Percentiles rank a stretch among this genome's conserved stretches.
Evolutionary conservation across 225 moss, liverwort and hornwort species (phyloP).

Genomic region (Marchantia polymorpha): DNA sequence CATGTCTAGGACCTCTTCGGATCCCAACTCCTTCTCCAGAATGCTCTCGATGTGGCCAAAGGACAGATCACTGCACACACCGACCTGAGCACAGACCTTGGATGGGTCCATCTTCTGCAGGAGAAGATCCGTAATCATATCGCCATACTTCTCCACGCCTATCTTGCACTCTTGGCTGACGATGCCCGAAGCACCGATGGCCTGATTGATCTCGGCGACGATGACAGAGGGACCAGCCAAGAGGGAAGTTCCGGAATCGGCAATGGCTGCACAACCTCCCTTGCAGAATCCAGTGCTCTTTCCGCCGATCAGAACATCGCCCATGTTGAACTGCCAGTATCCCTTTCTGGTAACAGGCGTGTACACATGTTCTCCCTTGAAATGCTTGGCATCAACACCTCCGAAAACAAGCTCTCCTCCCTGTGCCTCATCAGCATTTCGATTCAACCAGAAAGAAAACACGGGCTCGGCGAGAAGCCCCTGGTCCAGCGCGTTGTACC

Average conservation of each 20-base stretch:
- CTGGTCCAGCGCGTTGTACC: constrained; percentile 82
- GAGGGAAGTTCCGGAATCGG: constrained; percentile 88
- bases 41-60: constrained; percentile 63
- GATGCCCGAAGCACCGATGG: constrained; percentile 83
- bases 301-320: constrained; percentile 76
- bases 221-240: constrained; percentile 88
- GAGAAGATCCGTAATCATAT: constrained; percentile 67
- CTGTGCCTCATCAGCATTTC: constrained; percentile 51
- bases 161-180: constrained; percentile 81
- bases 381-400: constrained; percentile 75
- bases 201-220: constrained; percentile 81
- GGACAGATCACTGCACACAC: constrained; percentile 53
- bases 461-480: constrained; percentile 70
- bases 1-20: constrained; percentile 11
- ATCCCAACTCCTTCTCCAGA: constrained; percentile 49
- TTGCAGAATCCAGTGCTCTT: constrained; percentile 87
- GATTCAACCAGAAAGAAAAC: constrained; percentile 95
- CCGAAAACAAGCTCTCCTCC: constrained; percentile 97
- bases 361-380: constrained; percentile 70
- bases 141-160: constrained; percentile 67
- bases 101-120: constrained; percentile 66
- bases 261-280: constrained; percentile 82
- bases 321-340: constrained; percentile 97
- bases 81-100: constrained; percentile 70
- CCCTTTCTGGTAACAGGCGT: constrained; percentile 88